Evolutionary conservation across 2,329 filamentous ascomycete species (phyloP), one percentile per base, ranked within the genome.

Genomic region (Bisporella sp.): DNA sequence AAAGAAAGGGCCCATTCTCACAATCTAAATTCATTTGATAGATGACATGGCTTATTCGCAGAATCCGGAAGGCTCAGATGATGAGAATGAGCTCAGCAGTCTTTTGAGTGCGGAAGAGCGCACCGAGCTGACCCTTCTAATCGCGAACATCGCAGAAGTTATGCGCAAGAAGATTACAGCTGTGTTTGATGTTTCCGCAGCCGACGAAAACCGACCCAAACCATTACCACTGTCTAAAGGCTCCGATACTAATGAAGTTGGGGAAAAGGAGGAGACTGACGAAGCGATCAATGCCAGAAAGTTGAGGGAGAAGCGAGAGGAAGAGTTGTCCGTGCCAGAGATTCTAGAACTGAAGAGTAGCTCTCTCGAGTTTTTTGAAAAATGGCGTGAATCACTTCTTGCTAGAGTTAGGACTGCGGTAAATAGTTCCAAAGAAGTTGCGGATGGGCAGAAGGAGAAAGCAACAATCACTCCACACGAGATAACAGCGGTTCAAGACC

Each of bases 371-470:
- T 82, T 85, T 63, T 95, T 92, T 64, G 82, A 86, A 51, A 85
- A 89, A 56, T 97, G 92, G 92, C 80, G 88, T 60, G 75, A 81
- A 5, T 73, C 74, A 9, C 79, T 96, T 7, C 71, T 88, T 40
- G 76, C 80, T 50, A 79, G 90, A 11, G 72, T 95, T 29, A 79
- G 82, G 13, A 85, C 93, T 56, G 75, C 81, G 35, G 76, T 90
- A 13, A 75, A 77, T 41, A 73, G 79, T 54, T 65, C 72, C 31
- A 74, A 71, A 47, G 74, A 77, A n/a, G 54, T 51, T 48, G 63
- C 56, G 51, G 64, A 56, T 52, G 58, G 57, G 59, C 47, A 63
- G 54, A 53, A 59, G 31, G 52, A 64, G 50, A 53, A 59, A 40
- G 60, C 59, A 54, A 57, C 44, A 7, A 28, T 9, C 35, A 39